phyloP scores from a whole-genome alignment of 1,139 yeast genomes.

The Candida pseudocylindracea region DNA sequence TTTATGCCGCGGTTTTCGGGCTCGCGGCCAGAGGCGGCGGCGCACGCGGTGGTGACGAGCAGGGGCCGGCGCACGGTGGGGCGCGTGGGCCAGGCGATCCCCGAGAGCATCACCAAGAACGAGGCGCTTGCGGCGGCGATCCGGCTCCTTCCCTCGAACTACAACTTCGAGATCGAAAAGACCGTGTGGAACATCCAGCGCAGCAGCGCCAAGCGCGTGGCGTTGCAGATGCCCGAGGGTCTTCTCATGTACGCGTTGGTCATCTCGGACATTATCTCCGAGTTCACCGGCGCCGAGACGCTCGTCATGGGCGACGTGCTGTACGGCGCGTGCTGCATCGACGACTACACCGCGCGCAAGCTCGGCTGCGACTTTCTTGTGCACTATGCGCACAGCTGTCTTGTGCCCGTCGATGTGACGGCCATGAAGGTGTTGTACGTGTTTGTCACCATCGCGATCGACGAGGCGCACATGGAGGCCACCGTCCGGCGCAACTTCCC shows the following conservation, averaged over 20 bases:
- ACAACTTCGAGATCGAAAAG: constrained; percentile 88
- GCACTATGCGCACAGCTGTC: constrained; percentile 94
- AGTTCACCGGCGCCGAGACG: constrained; percentile 72
- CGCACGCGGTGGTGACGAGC: too few relatives aligned
- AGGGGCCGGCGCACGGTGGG: constrained; percentile 8
- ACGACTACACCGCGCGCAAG: constrained; percentile 85
- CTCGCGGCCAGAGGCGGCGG: too few relatives aligned
- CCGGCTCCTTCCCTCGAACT: constrained; percentile 63
- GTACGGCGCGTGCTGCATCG: constrained; percentile 97
- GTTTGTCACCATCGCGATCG: constrained; percentile 86
- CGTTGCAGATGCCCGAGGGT: constrained; percentile 97
- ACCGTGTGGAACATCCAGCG: constrained; percentile 84
- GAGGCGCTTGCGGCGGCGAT: constrained; percentile 65
- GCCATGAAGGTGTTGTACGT: constrained; percentile 76
- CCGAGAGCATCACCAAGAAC: constrained; percentile 63
- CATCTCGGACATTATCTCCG: constrained; percentile 76
- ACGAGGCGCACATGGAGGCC: constrained; percentile 57
- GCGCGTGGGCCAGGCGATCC: constrained; percentile 73
- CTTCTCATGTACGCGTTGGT: constrained; percentile 68
- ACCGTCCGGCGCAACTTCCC: constrained; percentile 56
- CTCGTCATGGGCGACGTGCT: constrained; percentile 98
- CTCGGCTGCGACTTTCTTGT: constrained; percentile 85
- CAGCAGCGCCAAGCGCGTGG: constrained; percentile 51
- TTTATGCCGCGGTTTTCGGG: too few relatives aligned
- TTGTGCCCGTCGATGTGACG: constrained; percentile 88